A percentile compares a stretch with the other conserved stretches of the same genome.
Evolutionary conservation across 805 yeast genomes (phyloP).

Genomic region (Pichia occidentalis): DNA sequence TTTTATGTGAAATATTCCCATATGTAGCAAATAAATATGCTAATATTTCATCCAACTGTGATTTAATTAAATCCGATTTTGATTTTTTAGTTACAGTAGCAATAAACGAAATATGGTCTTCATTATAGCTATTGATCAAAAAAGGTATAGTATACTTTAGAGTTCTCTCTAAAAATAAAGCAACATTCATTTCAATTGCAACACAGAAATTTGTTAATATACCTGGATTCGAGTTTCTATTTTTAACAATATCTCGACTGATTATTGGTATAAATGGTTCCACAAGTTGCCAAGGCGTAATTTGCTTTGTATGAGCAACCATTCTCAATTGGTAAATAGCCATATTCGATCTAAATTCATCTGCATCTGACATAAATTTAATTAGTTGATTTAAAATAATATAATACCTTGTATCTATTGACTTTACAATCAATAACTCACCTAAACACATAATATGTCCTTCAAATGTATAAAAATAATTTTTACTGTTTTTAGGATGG

Average conservation of each 20-base stretch:
- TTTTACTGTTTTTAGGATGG: slow-evolving; percentile 26
- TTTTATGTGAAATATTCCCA: slow-evolving; percentile 39
- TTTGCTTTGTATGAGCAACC: slow-evolving; percentile 48
- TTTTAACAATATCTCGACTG: slow-evolving; percentile 55
- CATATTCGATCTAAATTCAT: slow-evolving; percentile 59
- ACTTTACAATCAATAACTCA: slow-evolving; percentile 52
- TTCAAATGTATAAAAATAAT: slow-evolving; percentile 42
- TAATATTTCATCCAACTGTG: slow-evolving; percentile 44
- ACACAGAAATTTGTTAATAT: slow-evolving; percentile 57
- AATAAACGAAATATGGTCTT: slow-evolving; percentile 56
- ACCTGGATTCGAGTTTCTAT: slow-evolving; percentile 41
- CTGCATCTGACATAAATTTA: slow-evolving; percentile 56
- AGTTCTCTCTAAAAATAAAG: slow-evolving; percentile 61
- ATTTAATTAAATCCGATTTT: slow-evolving; percentile 41
- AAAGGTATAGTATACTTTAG: slow-evolving; percentile 71
- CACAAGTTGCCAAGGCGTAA: slow-evolving; percentile 72
- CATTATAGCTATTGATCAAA: slow-evolving; percentile 58
- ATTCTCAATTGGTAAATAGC: slow-evolving; percentile 58
- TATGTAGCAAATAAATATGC: slow-evolving; percentile 53
- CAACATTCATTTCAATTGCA: slow-evolving; percentile 54
- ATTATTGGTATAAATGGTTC: slow-evolving; percentile 75
- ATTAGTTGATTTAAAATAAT: slow-evolving; percentile 58
- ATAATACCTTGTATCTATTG: slow-evolving; percentile 59
- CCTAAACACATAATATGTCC: slow-evolving; percentile 57
- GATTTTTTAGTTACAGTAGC: slow-evolving; percentile 45